These are phyloP conservation scores for Amanita exitialis DNA, from an alignment of 768 basidiomycete genomes.

Conservation along the genomic window DNA sequence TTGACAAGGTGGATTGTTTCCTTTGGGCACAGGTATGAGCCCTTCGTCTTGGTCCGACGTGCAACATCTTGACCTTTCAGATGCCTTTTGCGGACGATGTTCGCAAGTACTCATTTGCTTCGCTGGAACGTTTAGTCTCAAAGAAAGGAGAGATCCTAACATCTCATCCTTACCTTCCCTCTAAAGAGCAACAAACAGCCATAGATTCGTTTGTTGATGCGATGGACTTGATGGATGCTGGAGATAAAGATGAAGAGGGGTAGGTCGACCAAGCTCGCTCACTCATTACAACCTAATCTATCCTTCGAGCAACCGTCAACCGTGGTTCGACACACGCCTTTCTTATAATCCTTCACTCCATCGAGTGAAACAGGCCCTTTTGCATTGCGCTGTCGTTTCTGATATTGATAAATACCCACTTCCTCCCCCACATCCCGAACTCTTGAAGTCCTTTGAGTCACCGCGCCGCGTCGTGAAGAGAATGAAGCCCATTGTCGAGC, in stretches of 20 bases:
- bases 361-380: constrained; percentile 86
- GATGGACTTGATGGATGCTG: constrained; percentile 78
- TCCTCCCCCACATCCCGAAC: constrained; percentile 77
- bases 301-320: constrained; percentile 35
- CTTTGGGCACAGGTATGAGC: constrained; percentile 69
- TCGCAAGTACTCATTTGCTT: constrained; percentile 79
- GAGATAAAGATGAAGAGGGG: constrained; percentile 72
- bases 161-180: constrained; percentile 79
- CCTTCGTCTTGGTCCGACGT: background rate
- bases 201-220: constrained; percentile 86
- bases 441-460: constrained; percentile 76
- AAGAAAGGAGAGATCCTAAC: constrained; percentile 65
- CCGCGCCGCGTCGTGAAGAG: constrained; percentile 60
- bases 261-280: constrained; percentile 19
- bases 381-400: constrained; percentile 73
- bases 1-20: constrained; percentile 67
- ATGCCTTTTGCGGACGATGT: constrained; percentile 96
- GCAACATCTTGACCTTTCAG: constrained; percentile 26
- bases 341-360: constrained; percentile 90
- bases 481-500: constrained; percentile 43
- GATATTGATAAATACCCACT: constrained; percentile 70
- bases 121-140: constrained; percentile 61
- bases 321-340: constrained; percentile 71
- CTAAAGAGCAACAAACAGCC: constrained; percentile 59
- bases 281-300: background rate